A percentile compares a stretch with the other conserved stretches of the same genome.
Evolutionary conservation across 2,329 filamentous ascomycete species (phyloP).

Genomic region (Aureobasidium leucospermi): DNA sequence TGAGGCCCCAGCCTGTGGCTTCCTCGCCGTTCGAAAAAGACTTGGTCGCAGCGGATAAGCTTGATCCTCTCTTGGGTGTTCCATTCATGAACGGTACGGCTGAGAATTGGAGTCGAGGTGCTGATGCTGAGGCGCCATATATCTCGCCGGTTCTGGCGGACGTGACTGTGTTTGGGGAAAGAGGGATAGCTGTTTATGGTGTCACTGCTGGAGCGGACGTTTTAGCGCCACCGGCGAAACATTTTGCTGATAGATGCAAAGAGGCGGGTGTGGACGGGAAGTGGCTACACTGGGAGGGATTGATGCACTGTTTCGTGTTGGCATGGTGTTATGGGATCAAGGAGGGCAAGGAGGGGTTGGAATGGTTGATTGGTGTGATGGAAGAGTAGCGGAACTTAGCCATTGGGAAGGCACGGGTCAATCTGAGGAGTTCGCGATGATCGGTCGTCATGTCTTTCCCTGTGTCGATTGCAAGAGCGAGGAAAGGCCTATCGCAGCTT

Average conservation of each 20-base stretch:
- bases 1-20: constrained; percentile 28
- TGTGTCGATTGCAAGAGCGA: too few relatives aligned
- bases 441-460: too few relatives aligned
- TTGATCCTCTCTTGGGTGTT: constrained; percentile 42
- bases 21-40: constrained; percentile 17
- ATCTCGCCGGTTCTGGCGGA: constrained; percentile 43
- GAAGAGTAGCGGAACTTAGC: neutral
- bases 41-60: constrained; percentile 33
- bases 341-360: constrained; percentile 40
- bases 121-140: constrained; percentile 36
- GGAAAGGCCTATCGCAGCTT: too few relatives aligned
- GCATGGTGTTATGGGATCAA: constrained; percentile 41
- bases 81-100: constrained; percentile 37
- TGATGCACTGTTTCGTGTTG: constrained; percentile 55
- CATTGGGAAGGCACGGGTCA: neutral
- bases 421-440: neutral
- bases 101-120: constrained; percentile 34
- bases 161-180: constrained; percentile 31
- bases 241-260: constrained; percentile 41
- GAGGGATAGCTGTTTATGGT: constrained; percentile 44
- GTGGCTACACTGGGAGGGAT: constrained; percentile 53
- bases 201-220: constrained; percentile 48
- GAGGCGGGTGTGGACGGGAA: constrained; percentile 40
- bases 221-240: constrained; percentile 44
- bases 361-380: constrained; percentile 39